A percentile compares a stretch with the other conserved stretches of the same genome.
phyloP scores from a whole-genome alignment of 2,329 filamentous ascomycete genomes.

The Diaporthe destruens region DNA sequence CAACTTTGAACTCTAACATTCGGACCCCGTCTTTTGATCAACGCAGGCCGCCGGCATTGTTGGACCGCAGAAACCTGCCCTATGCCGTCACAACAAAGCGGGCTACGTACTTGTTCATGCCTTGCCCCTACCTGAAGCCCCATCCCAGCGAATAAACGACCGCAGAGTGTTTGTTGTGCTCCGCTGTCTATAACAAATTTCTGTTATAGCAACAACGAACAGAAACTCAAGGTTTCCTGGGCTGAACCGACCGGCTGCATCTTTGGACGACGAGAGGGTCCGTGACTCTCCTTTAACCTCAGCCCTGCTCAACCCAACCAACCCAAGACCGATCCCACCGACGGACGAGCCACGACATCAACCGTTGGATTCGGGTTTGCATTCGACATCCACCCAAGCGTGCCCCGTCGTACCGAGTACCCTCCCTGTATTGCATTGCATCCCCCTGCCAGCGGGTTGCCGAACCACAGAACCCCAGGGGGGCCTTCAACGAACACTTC shows the following conservation, averaged over 20 bases:
- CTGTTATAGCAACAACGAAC: constrained; percentile 29
- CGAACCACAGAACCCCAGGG: constrained; percentile 38
- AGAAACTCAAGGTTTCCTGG: constrained; percentile 12
- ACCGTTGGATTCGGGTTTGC: not conserved
- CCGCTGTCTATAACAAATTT: constrained; percentile 37
- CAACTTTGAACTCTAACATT: not conserved
- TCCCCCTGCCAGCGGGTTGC: constrained; percentile 30
- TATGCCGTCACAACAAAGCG: constrained; percentile 32
- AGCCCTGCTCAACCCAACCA: not conserved
- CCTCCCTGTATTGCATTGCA: not conserved
- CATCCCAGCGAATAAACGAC: constrained; percentile 32
- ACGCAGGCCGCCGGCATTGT: constrained; percentile 30
- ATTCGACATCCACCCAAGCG: constrained; percentile 11
- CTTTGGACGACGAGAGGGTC: constrained; percentile 5
- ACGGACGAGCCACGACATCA: constrained; percentile 16
- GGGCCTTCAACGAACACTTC: constrained; percentile 28
- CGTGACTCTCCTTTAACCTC: constrained; percentile 24
- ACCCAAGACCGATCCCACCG: not conserved
- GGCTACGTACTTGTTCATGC: constrained; percentile 33
- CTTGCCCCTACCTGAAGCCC: constrained; percentile 32
- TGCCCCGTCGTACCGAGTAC: constrained; percentile 1
- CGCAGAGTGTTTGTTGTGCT: constrained; percentile 36
- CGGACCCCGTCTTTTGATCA: constrained; percentile 6
- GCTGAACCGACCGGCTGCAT: constrained; percentile 6
- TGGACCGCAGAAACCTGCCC: not conserved